These are phyloP conservation scores for Avicennia marina DNA, from an alignment of 257 asterid species.

Conservation along the genomic window DNA sequence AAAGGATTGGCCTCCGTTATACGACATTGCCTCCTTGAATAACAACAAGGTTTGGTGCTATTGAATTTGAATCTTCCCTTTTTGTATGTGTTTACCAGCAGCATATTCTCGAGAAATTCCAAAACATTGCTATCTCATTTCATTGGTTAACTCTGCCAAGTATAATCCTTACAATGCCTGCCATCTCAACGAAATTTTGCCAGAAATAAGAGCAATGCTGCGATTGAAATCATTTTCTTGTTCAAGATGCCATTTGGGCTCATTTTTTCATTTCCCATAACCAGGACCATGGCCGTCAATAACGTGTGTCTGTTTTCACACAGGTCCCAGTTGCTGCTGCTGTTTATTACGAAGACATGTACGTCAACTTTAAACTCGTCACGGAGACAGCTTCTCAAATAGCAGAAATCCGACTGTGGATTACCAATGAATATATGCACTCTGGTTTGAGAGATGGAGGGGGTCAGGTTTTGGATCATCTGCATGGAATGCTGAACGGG, in stretches of 20 bases:
- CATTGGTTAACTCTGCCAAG: too few relatives aligned
- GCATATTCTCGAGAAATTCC: not conserved
- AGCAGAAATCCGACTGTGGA: conserved; percentile 76
- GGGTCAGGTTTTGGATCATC: conserved; percentile 59
- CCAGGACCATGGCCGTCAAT: not conserved
- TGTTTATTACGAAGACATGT: conserved; percentile 86
- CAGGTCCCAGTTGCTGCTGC: conserved; percentile 98
- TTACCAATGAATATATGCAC: conserved; percentile 94
- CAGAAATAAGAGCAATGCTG: too few relatives aligned
- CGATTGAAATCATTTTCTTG: too few relatives aligned
- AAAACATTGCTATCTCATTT: not conserved
- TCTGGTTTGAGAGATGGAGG: conserved; percentile 93
- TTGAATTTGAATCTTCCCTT: too few relatives aligned
- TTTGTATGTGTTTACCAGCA: too few relatives aligned
- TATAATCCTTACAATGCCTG: too few relatives aligned
- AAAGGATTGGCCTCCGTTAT: conserved; percentile 89
- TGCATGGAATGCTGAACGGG: conserved; percentile 79
- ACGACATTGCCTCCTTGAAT: conserved; percentile 46
- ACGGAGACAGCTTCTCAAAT: conserved; percentile 75
- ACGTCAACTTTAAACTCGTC: conserved; percentile 81
- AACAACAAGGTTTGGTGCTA: conserved; percentile 57
- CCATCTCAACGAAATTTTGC: too few relatives aligned
- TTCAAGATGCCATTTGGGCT: too few relatives aligned
- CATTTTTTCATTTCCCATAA: not conserved
- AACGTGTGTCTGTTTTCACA: not conserved